A percentile compares a stretch with the other conserved stretches of the same genome.
Conservation (phyloP, 2,329 filamentous ascomycete species). For the Colletotrichum filicis region DNA sequence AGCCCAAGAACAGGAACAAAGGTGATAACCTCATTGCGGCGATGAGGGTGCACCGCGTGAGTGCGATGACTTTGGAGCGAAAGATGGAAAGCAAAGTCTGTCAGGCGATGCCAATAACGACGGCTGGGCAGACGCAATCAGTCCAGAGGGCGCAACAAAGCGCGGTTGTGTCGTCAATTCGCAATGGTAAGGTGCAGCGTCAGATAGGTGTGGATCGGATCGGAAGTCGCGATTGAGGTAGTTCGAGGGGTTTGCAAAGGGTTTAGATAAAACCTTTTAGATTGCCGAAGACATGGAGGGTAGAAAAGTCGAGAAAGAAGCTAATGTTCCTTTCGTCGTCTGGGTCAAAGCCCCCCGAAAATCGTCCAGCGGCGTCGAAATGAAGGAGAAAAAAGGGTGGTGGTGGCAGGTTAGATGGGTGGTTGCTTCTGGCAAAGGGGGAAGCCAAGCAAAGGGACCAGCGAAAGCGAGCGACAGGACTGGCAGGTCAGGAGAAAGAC, state of each 20-base stretch:
- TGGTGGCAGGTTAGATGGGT: conserved; percentile 13
- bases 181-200: conserved; percentile 7
- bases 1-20: conserved; percentile 59
- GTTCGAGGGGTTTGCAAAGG: conserved; percentile 21
- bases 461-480: conserved; percentile 27
- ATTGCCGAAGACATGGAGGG: conserved; percentile 29
- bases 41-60: conserved; percentile 26
- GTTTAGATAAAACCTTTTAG: conserved; percentile 27
- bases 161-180: conserved; percentile 22
- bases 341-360: conserved; percentile 27
- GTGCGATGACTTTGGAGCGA: conserved; percentile 3
- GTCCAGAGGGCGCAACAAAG: conserved; percentile 6
- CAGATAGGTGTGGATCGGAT: conserved; percentile 22
- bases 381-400: conserved; percentile 10
- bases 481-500: conserved; percentile 31
- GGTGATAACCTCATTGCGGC: conserved; percentile 57
- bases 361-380: conserved; percentile 33
- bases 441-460: conserved; percentile 28
- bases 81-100: neutral
- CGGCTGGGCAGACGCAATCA: neutral
- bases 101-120: neutral
- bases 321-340: conserved; percentile 23
- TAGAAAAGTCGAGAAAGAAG: conserved; percentile 17
- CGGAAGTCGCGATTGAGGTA: conserved; percentile 18
- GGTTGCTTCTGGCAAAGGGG: conserved; percentile 32